These are phyloP conservation scores for Fusarium sp. DNA, from an alignment of 2,329 filamentous ascomycete species.

Conservation along the genomic window DNA sequence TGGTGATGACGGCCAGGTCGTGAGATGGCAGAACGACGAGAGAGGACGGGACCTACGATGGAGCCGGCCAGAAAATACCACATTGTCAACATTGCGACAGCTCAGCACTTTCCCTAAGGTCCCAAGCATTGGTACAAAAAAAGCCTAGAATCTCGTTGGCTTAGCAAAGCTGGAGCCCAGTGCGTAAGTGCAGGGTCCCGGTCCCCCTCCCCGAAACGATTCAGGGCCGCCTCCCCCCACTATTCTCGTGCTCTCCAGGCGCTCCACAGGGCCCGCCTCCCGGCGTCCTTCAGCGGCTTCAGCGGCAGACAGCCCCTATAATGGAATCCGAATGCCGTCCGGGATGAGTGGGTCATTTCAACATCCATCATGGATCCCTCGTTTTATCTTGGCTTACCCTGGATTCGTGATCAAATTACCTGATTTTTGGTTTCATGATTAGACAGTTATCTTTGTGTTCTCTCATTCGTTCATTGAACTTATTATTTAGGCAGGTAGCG, in stretches of 20 bases:
- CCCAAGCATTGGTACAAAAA: constrained; percentile 2
- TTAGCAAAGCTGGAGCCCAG: constrained; percentile 7
- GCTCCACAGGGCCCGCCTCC: constrained; percentile 10
- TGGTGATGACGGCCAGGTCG: constrained; percentile 14
- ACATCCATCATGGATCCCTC: neutral
- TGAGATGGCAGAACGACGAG: constrained; percentile 27
- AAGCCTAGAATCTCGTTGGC: constrained; percentile 26
- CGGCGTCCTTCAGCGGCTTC: constrained; percentile 8
- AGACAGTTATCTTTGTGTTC: neutral
- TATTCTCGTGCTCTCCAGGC: constrained; percentile 4
- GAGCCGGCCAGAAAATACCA: constrained; percentile 28
- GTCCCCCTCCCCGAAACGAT: neutral
- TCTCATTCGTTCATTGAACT: neutral
- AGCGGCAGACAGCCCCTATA: constrained; percentile 19
- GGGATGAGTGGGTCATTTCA: neutral
- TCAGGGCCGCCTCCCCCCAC: constrained; percentile 8
- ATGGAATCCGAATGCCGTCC: constrained; percentile 5
- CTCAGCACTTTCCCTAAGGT: constrained; percentile 23
- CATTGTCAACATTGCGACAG: constrained; percentile 44
- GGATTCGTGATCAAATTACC: neutral
- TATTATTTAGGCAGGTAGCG: neutral
- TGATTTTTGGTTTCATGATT: neutral
- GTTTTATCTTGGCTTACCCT: constrained; percentile 1
- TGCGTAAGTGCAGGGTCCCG: neutral
- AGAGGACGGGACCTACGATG: constrained; percentile 18